Evolutionary conservation across 352 stramenopile species (phyloP).

Genomic region (Peronospora destructor): DNA sequence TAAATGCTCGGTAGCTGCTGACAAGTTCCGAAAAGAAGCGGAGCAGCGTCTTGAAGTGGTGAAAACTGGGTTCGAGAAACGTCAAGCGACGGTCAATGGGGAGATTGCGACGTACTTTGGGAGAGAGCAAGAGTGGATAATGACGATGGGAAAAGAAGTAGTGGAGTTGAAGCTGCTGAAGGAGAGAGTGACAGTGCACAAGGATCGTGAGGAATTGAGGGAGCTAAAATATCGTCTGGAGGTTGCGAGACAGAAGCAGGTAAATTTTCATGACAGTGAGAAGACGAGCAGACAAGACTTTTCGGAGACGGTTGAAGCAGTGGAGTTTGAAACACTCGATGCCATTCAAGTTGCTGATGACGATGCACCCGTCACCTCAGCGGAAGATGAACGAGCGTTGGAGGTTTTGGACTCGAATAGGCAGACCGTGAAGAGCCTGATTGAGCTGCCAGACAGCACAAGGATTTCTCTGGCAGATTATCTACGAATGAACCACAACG

Average conservation of each 20-base stretch:
- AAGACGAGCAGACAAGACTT: conserved; percentile 11
- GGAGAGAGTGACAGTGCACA: conserved; percentile 52
- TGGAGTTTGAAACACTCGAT: conserved; percentile 33
- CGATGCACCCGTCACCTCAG: conserved; percentile 16
- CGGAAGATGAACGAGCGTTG: conserved; percentile 21
- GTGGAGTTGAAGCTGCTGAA: conserved; percentile 39
- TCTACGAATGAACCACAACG: conserved; percentile 41
- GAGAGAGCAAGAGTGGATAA: conserved; percentile 22
- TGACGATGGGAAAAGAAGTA: conserved; percentile 31
- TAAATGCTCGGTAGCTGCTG: conserved; percentile 40
- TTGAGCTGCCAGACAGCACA: conserved; percentile 59
- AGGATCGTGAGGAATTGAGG: conserved; percentile 54
- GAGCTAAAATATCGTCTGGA: conserved; percentile 52
- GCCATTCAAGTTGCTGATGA: conserved; percentile 24
- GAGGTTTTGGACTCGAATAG: conserved; percentile 33
- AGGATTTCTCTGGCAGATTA: conserved; percentile 54
- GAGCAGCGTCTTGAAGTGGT: conserved; percentile 36
- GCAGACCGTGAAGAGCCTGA: conserved; percentile 33
- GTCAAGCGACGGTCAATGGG: conserved; percentile 32
- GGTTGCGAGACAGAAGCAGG: conserved; percentile 39
- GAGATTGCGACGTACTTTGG: conserved; percentile 45
- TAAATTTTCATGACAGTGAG: conserved; percentile 1
- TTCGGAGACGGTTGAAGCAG: conserved; percentile 4
- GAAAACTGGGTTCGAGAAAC: conserved; percentile 39
- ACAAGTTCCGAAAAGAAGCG: conserved; percentile 31